Evolutionary conservation across 306 rosid genomes (phyloP).

Genomic region (Sphenostylis stenocarpa): DNA sequence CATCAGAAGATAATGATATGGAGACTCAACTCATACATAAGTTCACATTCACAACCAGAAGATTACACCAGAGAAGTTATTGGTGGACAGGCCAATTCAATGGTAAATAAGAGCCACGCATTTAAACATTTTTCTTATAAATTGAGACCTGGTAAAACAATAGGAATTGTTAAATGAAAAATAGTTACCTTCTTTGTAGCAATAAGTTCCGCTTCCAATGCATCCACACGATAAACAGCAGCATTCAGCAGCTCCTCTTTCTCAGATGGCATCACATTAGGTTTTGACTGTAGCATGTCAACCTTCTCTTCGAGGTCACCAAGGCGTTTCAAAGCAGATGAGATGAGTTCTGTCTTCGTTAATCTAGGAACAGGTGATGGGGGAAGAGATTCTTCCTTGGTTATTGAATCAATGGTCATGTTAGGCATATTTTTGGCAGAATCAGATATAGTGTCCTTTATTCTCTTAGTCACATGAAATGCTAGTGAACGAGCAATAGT

Average conservation of each 20-base stretch:
- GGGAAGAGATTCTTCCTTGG: conserved; percentile 53
- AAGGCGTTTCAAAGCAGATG: conserved; percentile 64
- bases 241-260: conserved; percentile 88
- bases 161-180: conserved; percentile 14
- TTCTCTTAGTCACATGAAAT: conserved; percentile 38
- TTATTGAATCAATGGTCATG: conserved; percentile 30
- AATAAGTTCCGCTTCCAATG: conserved; percentile 85
- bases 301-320: conserved; percentile 78
- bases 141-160: conserved; percentile 4
- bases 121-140: background rate
- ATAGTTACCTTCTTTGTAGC: conserved; percentile 68
- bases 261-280: conserved; percentile 78
- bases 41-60: conserved; percentile 3
- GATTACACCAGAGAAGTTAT: background rate
- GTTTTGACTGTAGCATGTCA: conserved; percentile 65
- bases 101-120: background rate
- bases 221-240: conserved; percentile 88
- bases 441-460: conserved; percentile 28
- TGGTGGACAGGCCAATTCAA: conserved; percentile 3
- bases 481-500: conserved; percentile 44
- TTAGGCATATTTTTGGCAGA: conserved; percentile 34
- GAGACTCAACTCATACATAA: background rate
- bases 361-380: conserved; percentile 61
- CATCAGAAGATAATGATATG: background rate
- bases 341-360: conserved; percentile 40